Evolutionary conservation across 2,329 filamentous ascomycete species (phyloP).

Genomic region (Curvularia lunata): DNA sequence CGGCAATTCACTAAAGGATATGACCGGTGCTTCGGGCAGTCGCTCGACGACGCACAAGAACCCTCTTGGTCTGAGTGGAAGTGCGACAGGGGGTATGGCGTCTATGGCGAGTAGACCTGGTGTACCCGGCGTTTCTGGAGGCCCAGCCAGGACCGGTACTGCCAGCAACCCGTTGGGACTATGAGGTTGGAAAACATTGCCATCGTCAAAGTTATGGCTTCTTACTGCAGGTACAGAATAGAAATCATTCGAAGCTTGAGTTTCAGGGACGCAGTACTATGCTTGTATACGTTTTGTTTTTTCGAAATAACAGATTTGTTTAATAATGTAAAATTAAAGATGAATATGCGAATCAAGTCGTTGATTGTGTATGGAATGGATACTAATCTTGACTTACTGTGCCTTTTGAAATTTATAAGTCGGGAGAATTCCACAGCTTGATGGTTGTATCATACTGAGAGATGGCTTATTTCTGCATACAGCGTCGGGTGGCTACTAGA

Average conservation of each 20-base stretch:
- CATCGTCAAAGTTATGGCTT: background rate
- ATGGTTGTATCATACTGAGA: background rate
- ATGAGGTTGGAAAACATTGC: conserved; percentile 17
- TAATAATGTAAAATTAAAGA: background rate
- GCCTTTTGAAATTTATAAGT: too few relatives aligned
- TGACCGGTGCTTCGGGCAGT: conserved; percentile 52
- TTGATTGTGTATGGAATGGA: too few relatives aligned
- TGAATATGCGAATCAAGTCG: too few relatives aligned
- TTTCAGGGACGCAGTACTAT: background rate
- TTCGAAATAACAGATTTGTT: background rate
- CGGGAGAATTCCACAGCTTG: background rate
- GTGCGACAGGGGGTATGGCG: conserved; percentile 37
- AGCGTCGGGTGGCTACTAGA: background rate
- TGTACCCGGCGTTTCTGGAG: conserved; percentile 17
- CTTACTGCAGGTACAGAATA: background rate
- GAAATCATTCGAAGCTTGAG: background rate
- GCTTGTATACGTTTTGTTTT: background rate
- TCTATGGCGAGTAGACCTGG: conserved; percentile 32
- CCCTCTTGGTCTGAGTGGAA: conserved; percentile 53
- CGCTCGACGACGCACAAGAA: conserved; percentile 55
- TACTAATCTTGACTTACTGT: too few relatives aligned
- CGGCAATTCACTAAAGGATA: conserved; percentile 59
- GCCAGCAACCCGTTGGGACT: conserved; percentile 54
- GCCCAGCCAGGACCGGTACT: conserved; percentile 39
- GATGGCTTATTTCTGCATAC: background rate